phyloP scores from a whole-genome alignment of 1,284 basidiomycete genomes.

The Singerocomus inundabilis region DNA sequence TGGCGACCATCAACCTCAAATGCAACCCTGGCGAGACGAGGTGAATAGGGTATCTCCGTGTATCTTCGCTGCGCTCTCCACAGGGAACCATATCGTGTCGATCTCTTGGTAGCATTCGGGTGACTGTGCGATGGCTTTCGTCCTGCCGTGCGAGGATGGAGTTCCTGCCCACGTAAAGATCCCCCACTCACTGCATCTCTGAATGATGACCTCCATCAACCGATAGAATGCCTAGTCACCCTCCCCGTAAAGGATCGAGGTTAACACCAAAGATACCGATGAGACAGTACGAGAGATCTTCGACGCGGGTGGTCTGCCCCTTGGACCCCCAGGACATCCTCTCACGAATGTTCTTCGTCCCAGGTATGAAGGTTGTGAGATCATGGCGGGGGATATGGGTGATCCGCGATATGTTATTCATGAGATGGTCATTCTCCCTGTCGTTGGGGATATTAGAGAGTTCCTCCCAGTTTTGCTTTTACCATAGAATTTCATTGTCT shows the following conservation, averaged over 20 bases:
- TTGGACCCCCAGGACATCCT: slow-evolving; percentile 24
- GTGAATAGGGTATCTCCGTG: not conserved
- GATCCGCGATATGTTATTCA: slow-evolving; percentile 11
- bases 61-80: not conserved
- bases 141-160: slow-evolving; percentile 5
- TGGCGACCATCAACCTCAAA: not conserved
- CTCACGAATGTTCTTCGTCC: slow-evolving; percentile 20
- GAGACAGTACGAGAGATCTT: slow-evolving; percentile 22
- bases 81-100: not conserved
- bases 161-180: slow-evolving; percentile 24
- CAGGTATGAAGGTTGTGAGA: slow-evolving; percentile 14
- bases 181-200: slow-evolving; percentile 20
- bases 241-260: slow-evolving; percentile 20
- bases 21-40: not conserved
- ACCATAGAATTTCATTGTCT: slow-evolving; percentile 19
- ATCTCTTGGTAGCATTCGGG: not conserved
- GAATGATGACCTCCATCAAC: slow-evolving; percentile 24
- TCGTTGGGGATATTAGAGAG: slow-evolving; percentile 13
- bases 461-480: slow-evolving; percentile 7
- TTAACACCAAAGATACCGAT: slow-evolving; percentile 24
- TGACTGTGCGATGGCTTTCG: not conserved
- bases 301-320: slow-evolving; percentile 17
- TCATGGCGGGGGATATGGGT: slow-evolving; percentile 16
- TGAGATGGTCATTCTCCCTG: slow-evolving; percentile 15
- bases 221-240: slow-evolving; percentile 25